These are phyloP conservation scores for Misopates orontium DNA, from an alignment of 257 asterid genomes.

Conservation along the genomic window DNA sequence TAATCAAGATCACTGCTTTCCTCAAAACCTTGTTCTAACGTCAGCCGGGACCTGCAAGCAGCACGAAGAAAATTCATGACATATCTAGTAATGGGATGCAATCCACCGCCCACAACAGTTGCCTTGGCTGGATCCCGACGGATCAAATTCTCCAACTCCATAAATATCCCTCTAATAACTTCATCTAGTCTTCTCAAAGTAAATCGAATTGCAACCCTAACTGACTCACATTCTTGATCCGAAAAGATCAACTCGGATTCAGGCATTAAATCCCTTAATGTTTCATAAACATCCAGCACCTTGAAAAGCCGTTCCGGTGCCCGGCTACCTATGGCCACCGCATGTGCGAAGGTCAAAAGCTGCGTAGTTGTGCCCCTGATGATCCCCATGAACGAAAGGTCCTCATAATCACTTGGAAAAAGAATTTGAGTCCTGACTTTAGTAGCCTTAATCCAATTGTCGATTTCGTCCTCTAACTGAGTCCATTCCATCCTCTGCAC, in stretches of 20 bases:
- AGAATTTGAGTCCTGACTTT: conserved; percentile 72
- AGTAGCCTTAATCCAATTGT: conserved; percentile 82
- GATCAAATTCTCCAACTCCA: conserved; percentile 92
- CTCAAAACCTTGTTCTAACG: conserved; percentile 85
- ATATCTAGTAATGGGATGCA: conserved; percentile 91
- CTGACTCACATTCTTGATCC: conserved; percentile 66
- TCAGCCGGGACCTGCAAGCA: conserved; percentile 72
- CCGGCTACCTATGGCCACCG: conserved; percentile 83
- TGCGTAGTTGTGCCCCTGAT: conserved; percentile 81
- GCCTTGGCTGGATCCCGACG: conserved; percentile 87
- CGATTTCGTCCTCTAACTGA: conserved; percentile 84
- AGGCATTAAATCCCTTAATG: conserved; percentile 83
- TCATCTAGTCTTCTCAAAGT: conserved; percentile 92
- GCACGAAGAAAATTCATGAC: conserved; percentile 96
- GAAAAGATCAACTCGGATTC: conserved; percentile 76
- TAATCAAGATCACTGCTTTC: conserved; percentile 54
- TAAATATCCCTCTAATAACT: conserved; percentile 77
- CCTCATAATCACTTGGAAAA: conserved; percentile 87
- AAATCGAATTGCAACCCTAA: too few species aligned
- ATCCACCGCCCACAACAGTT: conserved; percentile 82
- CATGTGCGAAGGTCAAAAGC: conserved; percentile 86
- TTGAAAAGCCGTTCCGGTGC: conserved; percentile 90
- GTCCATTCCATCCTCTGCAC: conserved; percentile 90
- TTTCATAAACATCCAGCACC: conserved; percentile 85
- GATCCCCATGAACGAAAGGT: conserved; percentile 91